Base-by-base conservation (phyloP, 2,329 filamentous ascomycete species). In the Neofusicoccum parvum region DNA sequence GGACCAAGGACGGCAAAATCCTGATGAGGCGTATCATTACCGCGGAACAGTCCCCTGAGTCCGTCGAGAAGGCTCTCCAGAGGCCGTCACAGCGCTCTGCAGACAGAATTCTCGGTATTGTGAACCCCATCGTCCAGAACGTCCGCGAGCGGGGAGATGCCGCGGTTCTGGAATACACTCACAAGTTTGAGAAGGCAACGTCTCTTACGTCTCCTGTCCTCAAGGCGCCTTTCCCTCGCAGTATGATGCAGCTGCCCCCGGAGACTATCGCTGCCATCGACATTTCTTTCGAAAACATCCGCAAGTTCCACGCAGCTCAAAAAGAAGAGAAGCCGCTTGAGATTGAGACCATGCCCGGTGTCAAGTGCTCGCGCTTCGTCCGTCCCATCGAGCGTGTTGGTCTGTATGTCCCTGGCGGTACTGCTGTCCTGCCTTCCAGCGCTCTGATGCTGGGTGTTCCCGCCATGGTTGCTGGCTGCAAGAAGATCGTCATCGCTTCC, bases 381-480 rank as follows among this genome's bases (percentile, higher is more conserved):
- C 86, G 95, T 20, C 90, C 95, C 0, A 98, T 99, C 69, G 95
- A 98, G 79, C 86, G 93, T 43, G 95, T 99, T n/a, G 95, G 95
- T 69, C 84, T 97, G 5, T 99, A 99, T 79, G 90, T 99, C 15
- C 95, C 95, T 6, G 95, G 95, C 65, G 95, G 95, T 68, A 99
- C 95, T 1, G 95, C 95, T 1, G 95, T 99, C n/a, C 85, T 99
- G 46, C 95, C 95, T 12, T 97, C 93, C 65, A 98, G 95, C 7
- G 95, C 95, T 3, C 89, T 99, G 70, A 99, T 99, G 95, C 86
- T 99, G 63, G 95, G 95, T 75, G 95, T 99, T 4, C 95, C 95
- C 7, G 95, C 95, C 67, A 96, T 96, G 91, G 95, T 98, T 7
- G 95, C 95, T 27, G 95, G 95, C 27, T 99, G 95, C 85, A 88